Percentiles rank a stretch among this genome's conserved stretches.
These are phyloP conservation scores for Neurospora sp. DNA, from an alignment of 495 filamentous ascomycete genomes.

Conservation along the genomic window DNA sequence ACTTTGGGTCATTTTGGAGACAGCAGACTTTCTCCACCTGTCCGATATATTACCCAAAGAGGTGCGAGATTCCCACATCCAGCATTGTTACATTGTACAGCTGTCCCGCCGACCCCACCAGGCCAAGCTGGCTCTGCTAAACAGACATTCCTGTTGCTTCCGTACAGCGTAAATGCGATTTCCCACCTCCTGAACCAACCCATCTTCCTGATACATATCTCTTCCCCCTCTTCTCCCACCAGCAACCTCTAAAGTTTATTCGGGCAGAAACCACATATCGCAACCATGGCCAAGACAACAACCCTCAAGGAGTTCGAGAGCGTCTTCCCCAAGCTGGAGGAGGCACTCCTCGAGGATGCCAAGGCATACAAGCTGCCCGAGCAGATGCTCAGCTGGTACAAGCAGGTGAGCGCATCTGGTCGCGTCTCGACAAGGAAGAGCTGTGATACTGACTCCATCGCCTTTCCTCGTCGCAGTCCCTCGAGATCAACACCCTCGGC, in stretches of 20 bases:
- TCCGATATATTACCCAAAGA: background rate
- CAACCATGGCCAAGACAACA: slow-evolving; percentile 52
- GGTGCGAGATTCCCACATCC: background rate
- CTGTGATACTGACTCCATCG: slow-evolving; percentile 9
- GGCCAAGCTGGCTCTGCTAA: background rate
- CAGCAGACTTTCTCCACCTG: background rate
- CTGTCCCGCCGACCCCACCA: background rate
- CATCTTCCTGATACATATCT: too few species aligned
- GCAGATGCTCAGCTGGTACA: slow-evolving; percentile 78
- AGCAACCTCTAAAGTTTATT: background rate
- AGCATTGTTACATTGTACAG: background rate
- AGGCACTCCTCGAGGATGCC: slow-evolving; percentile 65
- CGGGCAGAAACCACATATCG: background rate
- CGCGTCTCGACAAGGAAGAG: background rate
- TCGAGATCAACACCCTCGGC: slow-evolving; percentile 78
- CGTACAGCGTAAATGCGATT: background rate
- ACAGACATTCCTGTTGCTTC: background rate
- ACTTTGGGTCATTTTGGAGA: background rate
- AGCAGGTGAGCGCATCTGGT: slow-evolving; percentile 48
- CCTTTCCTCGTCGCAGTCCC: slow-evolving; percentile 39
- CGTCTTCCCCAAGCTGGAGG: slow-evolving; percentile 70
- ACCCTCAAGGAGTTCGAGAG: slow-evolving; percentile 78
- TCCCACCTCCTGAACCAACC: background rate
- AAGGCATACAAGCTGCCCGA: slow-evolving; percentile 72
- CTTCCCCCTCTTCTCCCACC: background rate